Base-by-base conservation (phyloP, 2,329 filamentous ascomycete genomes). In the Sporothrix globosa region DNA sequence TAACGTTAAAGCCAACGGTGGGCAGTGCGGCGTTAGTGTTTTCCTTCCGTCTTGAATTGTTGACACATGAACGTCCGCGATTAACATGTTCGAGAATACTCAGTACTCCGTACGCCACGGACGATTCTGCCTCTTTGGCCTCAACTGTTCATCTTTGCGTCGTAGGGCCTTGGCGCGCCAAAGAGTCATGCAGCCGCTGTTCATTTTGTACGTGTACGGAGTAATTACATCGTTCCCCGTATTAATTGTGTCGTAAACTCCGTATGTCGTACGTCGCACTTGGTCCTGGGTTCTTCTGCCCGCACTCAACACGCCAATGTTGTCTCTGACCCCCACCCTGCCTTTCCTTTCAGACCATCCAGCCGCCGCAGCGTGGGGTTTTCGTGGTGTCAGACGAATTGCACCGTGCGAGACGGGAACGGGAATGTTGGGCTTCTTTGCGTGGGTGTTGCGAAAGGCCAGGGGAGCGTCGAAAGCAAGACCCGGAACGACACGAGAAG, bases 351-450 rank as follows among this genome's bases (percentile, higher is more conserved):
- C 11, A 10, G 52, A 61, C 56, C 56, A 44, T 39, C 56, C 56
- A 41, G 56, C 56, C 13, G 58, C 17, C 41, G 39, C 52, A 60
- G 67, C 67, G 67, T 61, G 67, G 67, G 54, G 67, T 48, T 61
- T 69, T 69, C 53, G 67, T 69, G 54, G 67, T 69, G 67, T 69
- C 67, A 68, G 54, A 60, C 67, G 67, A 68, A 68, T 58, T 39
- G 67, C 52, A 68, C 39, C 53, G 67, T 58, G 52, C 39, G 52
- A 58, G 14, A 34, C 7, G 19, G 41, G 53, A 60, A 48, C 53
- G 53, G 67, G 34, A 61, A 61, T 39, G 34, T 24, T 44, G 41
- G 41, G 11, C 14, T 41, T 10, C 2, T 56, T 3, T 56, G 4
- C 30, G 6, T 56, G 24, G 24, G 27, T 21, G 3, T 39, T 19